Conservation (phyloP, 2,329 filamentous ascomycete genomes). For the Aureobasidium mangrovei region DNA sequence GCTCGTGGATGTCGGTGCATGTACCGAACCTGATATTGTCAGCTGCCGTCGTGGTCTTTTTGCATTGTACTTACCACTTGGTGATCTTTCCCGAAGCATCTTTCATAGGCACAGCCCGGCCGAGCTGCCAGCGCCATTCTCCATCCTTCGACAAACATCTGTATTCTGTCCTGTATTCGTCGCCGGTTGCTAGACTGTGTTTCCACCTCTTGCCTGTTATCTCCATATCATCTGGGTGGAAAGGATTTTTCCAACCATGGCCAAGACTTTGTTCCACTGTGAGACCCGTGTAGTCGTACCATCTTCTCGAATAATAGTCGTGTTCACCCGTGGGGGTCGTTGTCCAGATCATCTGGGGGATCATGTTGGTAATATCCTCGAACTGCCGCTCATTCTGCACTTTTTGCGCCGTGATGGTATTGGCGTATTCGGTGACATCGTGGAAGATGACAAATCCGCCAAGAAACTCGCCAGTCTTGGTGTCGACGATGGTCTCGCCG, state of each 20-base stretch:
- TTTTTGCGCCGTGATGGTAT: constrained; percentile 60
- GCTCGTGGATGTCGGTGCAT: constrained; percentile 70
- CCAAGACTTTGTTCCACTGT: constrained; percentile 54
- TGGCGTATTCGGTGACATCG: constrained; percentile 61
- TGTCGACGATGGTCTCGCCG: constrained; percentile 60
- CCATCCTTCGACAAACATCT: constrained; percentile 58
- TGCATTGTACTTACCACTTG: constrained; percentile 47
- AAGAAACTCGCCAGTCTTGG: constrained; percentile 60
- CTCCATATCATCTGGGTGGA: constrained; percentile 61
- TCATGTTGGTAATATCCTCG: constrained; percentile 62
- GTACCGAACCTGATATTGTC: constrained; percentile 50
- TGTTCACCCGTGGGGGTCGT: constrained; percentile 55
- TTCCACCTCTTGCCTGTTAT: constrained; percentile 50
- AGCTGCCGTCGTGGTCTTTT: neutral
- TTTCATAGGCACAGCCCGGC: constrained; percentile 58
- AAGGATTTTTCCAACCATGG: constrained; percentile 52
- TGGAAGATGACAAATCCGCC: constrained; percentile 64
- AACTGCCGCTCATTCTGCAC: constrained; percentile 66
- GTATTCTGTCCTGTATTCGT: constrained; percentile 62
- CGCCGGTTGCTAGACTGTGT: constrained; percentile 56
- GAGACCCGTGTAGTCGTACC: constrained; percentile 71
- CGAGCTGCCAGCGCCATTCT: constrained; percentile 71
- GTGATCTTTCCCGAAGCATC: constrained; percentile 60
- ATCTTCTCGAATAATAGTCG: constrained; percentile 70
- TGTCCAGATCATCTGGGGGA: constrained; percentile 58